A percentile compares a stretch with the other conserved stretches of the same genome.
These are phyloP conservation scores for Lepidium sativum DNA, from an alignment of 345 rosid genomes.

Conservation along the genomic window DNA sequence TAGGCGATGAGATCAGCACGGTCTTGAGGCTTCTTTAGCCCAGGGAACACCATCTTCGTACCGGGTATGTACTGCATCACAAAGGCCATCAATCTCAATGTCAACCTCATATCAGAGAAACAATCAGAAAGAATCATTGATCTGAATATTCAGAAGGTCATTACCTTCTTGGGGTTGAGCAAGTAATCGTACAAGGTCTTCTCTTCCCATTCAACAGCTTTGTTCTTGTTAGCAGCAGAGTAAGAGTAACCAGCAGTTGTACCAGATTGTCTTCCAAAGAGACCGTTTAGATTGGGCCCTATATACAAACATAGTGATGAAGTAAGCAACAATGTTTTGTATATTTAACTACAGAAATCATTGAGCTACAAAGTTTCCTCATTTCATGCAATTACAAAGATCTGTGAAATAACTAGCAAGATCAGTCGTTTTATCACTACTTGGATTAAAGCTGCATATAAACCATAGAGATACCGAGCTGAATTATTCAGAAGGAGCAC, in stretches of 20 bases:
- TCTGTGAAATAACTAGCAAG: background rate
- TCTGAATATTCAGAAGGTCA: background rate
- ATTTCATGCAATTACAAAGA: background rate
- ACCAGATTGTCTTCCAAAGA: slow-evolving; percentile 88
- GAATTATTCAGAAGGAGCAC: background rate
- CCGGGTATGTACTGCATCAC: slow-evolving; percentile 87
- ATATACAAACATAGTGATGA: background rate
- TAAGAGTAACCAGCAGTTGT: slow-evolving; percentile 48
- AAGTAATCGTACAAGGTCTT: slow-evolving; percentile 74
- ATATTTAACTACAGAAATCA: background rate
- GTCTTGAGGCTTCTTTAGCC: slow-evolving; percentile 85
- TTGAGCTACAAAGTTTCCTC: background rate
- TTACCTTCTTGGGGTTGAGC: slow-evolving; percentile 89
- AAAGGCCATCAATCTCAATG: background rate
- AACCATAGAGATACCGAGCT: background rate
- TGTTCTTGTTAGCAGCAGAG: slow-evolving; percentile 89
- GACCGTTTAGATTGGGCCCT: slow-evolving; percentile 90
- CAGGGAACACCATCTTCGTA: slow-evolving; percentile 99
- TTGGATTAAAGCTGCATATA: background rate
- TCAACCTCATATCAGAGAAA: background rate
- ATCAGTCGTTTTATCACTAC: background rate
- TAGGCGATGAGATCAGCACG: slow-evolving; percentile 92
- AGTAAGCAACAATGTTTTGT: background rate
- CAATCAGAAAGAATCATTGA: background rate
- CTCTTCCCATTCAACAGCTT: slow-evolving; percentile 84